These are phyloP conservation scores for Penicillium longicatenatum DNA, from an alignment of 495 filamentous ascomycete genomes.

Conservation along the genomic window DNA sequence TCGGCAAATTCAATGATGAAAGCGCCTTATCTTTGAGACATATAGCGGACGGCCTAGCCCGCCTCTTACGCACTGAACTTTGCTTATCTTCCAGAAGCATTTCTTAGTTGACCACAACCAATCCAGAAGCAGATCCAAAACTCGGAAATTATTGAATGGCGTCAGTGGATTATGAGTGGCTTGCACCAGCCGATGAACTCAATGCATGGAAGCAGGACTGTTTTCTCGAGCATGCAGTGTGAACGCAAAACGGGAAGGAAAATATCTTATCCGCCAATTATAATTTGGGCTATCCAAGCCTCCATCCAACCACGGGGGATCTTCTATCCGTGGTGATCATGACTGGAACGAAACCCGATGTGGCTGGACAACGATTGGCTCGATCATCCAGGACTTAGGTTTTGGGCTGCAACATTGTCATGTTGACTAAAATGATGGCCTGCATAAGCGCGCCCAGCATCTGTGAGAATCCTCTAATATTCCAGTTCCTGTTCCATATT, in stretches of 20 bases:
- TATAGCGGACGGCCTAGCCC: constrained; percentile 6
- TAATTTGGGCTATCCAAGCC: constrained; percentile 1
- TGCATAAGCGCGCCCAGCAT: constrained; percentile 24
- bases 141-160: neutral
- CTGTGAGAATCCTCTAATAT: constrained; percentile 11
- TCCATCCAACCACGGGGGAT: constrained; percentile 4
- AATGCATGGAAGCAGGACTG: constrained; percentile 9
- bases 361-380: constrained; percentile 10
- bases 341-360: constrained; percentile 7
- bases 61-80: neutral
- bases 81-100: neutral
- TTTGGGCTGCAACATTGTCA: constrained; percentile 21
- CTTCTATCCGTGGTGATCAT: neutral
- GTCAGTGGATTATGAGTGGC: constrained; percentile 6
- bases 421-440: constrained; percentile 15
- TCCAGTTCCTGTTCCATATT: neutral
- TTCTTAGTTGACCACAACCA: neutral
- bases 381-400: constrained; percentile 9
- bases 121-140: neutral
- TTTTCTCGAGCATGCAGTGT: neutral
- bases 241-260: constrained; percentile 5
- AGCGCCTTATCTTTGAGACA: constrained; percentile 8
- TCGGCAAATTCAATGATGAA: neutral
- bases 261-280: constrained; percentile 22
- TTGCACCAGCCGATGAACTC: neutral